Conservation (phyloP, 2,329 filamentous ascomycete genomes). For the Fusarium verticillioides region DNA sequence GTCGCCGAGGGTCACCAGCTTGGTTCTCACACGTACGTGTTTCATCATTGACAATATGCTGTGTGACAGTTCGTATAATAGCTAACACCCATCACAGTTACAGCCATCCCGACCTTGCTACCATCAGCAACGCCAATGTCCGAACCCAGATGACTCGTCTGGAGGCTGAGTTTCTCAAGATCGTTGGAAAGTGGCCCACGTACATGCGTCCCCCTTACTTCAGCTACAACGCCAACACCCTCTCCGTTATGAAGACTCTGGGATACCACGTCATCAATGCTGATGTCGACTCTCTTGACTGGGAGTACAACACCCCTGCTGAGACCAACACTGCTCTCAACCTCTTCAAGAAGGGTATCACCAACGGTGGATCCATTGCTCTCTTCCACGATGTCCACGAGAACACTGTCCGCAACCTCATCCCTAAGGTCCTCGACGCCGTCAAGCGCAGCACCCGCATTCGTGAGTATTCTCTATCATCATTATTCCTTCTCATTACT, state of each 20-base stretch:
- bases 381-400: conserved; percentile 61
- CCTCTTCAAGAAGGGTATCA: conserved; percentile 45
- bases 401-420: conserved; percentile 48
- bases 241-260: conserved; percentile 48
- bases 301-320: conserved; percentile 50
- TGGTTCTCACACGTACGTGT: conserved; percentile 51
- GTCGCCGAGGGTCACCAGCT: conserved; percentile 63
- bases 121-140: conserved; percentile 40
- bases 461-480: neutral
- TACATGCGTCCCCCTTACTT: conserved; percentile 55
- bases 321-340: conserved; percentile 30
- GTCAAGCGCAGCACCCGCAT: conserved; percentile 25
- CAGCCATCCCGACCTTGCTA: conserved; percentile 52
- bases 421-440: conserved; percentile 25
- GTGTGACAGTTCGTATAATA: neutral
- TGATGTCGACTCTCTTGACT: conserved; percentile 67
- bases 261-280: conserved; percentile 65
- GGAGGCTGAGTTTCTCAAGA: conserved; percentile 50
- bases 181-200: conserved; percentile 47
- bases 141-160: conserved; percentile 50
- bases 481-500: neutral
- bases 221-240: conserved; percentile 47
- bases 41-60: neutral
- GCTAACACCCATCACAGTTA: conserved; percentile 50
- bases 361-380: conserved; percentile 53